Percentiles rank a stretch among this genome's conserved stretches.
Conservation (phyloP, 345 rosid species). For the Corchorus capsularis region DNA sequence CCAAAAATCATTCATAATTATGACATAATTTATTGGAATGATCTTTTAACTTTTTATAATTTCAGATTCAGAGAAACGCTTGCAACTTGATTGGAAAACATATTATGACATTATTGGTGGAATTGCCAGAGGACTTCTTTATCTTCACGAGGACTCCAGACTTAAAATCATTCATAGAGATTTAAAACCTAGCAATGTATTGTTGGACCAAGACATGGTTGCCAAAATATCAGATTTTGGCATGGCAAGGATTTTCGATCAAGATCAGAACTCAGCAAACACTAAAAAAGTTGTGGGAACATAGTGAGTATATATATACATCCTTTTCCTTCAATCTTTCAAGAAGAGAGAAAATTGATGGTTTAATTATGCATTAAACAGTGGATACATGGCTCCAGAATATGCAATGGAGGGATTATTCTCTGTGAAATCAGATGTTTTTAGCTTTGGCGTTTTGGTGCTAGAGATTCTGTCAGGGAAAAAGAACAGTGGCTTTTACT, state of each 20-base stretch:
- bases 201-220: slow-evolving; percentile 32
- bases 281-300: slow-evolving; percentile 51
- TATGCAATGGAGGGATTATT: slow-evolving; percentile 47
- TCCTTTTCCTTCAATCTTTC: neutral
- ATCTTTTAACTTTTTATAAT: neutral
- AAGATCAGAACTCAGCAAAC: slow-evolving; percentile 27
- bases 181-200: slow-evolving; percentile 39
- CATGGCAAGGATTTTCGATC: slow-evolving; percentile 34
- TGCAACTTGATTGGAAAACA: slow-evolving; percentile 31
- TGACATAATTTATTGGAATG: neutral
- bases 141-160: slow-evolving; percentile 54
- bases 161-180: slow-evolving; percentile 50
- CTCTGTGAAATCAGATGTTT: slow-evolving; percentile 54
- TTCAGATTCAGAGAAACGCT: slow-evolving; percentile 36
- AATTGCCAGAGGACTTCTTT: slow-evolving; percentile 46
- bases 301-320: slow-evolving; percentile 29
- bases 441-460: slow-evolving; percentile 49
- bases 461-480: slow-evolving; percentile 50
- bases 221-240: slow-evolving; percentile 44
- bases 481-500: slow-evolving; percentile 27
- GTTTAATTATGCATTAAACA: neutral
- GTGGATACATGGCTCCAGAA: slow-evolving; percentile 51
- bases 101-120: slow-evolving; percentile 36
- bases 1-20: no score
- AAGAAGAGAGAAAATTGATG: neutral